These are phyloP conservation scores for Postia placenta DNA, from an alignment of 768 basidiomycete genomes.

Conservation along the genomic window DNA sequence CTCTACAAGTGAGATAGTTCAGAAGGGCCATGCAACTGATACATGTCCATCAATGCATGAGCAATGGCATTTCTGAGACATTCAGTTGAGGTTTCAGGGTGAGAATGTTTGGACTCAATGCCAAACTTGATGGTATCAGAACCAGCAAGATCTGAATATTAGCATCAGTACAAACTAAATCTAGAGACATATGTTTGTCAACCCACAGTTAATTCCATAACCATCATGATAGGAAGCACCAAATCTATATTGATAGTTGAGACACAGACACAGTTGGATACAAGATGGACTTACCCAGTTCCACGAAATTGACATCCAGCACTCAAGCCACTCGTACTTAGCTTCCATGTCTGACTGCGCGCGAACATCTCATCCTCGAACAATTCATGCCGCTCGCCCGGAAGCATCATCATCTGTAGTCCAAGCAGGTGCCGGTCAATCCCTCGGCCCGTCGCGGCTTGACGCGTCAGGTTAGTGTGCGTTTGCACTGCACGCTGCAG, in stretches of 20 bases:
- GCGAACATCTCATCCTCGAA: constrained; percentile 77
- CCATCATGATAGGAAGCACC: constrained; percentile 79
- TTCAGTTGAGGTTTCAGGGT: constrained; percentile 61
- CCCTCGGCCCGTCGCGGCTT: constrained; percentile 76
- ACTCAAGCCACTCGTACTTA: constrained; percentile 87
- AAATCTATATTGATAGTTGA: constrained; percentile 41
- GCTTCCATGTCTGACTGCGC: constrained; percentile 75
- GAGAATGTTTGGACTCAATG: constrained; percentile 83
- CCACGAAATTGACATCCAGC: constrained; percentile 83
- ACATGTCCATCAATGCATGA: constrained; percentile 67
- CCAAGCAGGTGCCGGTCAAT: constrained; percentile 92
- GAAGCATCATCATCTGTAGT: constrained; percentile 57
- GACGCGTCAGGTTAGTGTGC: constrained; percentile 67
- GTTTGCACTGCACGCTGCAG: constrained; percentile 64
- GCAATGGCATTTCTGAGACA: constrained; percentile 56
- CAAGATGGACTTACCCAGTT: constrained; percentile 53
- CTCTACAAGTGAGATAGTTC: neutral
- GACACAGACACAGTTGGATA: neutral
- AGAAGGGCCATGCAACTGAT: constrained; percentile 18
- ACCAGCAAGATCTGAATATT: constrained; percentile 66
- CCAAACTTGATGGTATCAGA: constrained; percentile 83
- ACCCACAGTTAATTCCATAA: constrained; percentile 90
- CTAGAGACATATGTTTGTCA: neutral
- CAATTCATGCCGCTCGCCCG: constrained; percentile 52
- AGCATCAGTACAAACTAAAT: constrained; percentile 14